Evolutionary conservation across 1,139 yeast species (phyloP), one percentile per base, ranked within the genome.

Genomic region (Nakaseomyces delphensis): DNA sequence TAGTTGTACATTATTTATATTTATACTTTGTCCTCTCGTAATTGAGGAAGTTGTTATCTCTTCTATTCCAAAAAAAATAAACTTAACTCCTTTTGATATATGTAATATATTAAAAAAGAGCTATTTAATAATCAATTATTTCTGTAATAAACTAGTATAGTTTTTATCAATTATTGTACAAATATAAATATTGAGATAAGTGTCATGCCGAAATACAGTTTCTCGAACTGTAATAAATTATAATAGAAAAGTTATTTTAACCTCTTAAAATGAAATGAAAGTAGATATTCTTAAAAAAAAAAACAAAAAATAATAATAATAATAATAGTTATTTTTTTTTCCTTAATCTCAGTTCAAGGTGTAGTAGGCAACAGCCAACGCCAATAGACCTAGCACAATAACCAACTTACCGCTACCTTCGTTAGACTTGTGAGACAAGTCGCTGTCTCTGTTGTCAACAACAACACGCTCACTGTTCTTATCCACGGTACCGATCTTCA

Each of bases 401-500:
- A 70, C 62, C 42, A 71, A 54, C 24, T 55, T 62, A 32, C 65
- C 60, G 47, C 58, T 59, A 41, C 65, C 67, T 46, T 65, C 65
- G 44, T 62, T 62, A 25, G 53, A 39, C n/a, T 50, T 45, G 16
- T 54, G 52, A 19, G 51, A 33, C 14, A 31, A 33, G 11, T 21
- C 48, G 29, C 36, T 41, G 10, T 16, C 42, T 7, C 25, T 37
- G n/a, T 13, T 30, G 11, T 36, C 39, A 13, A 39, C 45, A 13
- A 29, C 53, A 19, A 48, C 51, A 30, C 64, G 63, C 27, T 54
- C 59, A 45, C 64, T 60, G 23, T 54, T 56, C 32, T 69, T 67
- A 51, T 77, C 77, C 42, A 80, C 66, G 33, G 70, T 74, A 49
- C 98, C 98, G 48, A 89, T 72, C 55, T 74, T 71, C 57, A 87